Evolutionary conservation across 179 eudicot genomes (phyloP).

Genomic region (Carnegiea gigantea): DNA sequence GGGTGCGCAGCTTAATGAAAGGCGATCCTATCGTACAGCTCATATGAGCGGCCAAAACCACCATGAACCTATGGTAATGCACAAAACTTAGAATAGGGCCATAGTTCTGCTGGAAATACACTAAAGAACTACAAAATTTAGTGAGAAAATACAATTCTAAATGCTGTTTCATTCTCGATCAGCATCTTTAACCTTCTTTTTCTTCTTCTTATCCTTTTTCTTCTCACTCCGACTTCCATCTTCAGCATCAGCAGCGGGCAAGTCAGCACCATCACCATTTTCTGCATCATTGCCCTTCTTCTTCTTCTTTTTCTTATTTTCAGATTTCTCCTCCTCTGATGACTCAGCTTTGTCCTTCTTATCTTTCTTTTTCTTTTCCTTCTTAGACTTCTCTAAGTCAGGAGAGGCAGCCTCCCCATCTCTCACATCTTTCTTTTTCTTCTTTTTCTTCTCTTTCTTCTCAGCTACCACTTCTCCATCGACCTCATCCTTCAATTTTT

Average conservation of each 20-base stretch:
- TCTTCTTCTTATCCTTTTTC: constrained; percentile 52
- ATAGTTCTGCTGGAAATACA: constrained; percentile 17
- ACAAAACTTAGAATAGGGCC: constrained; percentile 14
- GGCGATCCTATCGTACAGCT: neutral
- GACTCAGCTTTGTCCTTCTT: constrained; percentile 36
- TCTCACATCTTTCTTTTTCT: constrained; percentile 26
- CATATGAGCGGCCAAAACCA: neutral
- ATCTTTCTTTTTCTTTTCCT: constrained; percentile 50
- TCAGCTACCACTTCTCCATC: constrained; percentile 19
- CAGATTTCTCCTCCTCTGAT: constrained; percentile 52
- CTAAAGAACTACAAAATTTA: constrained; percentile 10
- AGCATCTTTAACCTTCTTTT: constrained; percentile 62
- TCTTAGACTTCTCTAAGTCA: constrained; percentile 36
- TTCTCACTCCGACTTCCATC: constrained; percentile 43
- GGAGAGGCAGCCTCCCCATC: constrained; percentile 19
- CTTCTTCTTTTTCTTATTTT: constrained; percentile 48
- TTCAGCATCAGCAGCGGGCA: constrained; percentile 31
- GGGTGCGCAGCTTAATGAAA: neutral
- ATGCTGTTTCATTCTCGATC: constrained; percentile 38
- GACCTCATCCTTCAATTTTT: constrained; percentile 14
- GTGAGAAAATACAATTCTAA: neutral
- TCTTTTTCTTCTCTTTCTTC: neutral
- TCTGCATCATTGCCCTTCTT: constrained; percentile 40
- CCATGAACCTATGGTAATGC: neutral
- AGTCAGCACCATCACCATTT: constrained; percentile 28